phyloP scores from a whole-genome alignment of 1,284 basidiomycete genomes.

The Porphyrellus sp. region DNA sequence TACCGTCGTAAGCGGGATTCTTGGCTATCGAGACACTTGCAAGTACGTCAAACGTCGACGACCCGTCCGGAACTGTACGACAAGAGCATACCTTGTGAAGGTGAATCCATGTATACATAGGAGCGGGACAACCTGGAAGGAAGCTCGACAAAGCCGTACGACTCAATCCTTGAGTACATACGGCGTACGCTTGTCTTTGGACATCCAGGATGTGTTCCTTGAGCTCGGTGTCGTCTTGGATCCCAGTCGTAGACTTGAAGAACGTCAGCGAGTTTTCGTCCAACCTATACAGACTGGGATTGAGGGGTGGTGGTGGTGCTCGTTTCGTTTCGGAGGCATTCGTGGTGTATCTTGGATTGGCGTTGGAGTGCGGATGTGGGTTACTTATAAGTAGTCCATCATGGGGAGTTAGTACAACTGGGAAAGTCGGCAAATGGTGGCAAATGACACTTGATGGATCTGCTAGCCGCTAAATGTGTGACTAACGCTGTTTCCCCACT shows the following conservation, averaged over 20 bases:
- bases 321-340: no score
- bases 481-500: no score
- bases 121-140: constrained; percentile 19
- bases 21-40: not conserved
- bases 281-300: constrained; percentile 18
- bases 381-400: no score
- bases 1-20: no score
- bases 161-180: not conserved
- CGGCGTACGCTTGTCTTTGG: constrained; percentile 31
- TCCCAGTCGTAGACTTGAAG: constrained; percentile 28
- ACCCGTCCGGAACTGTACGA: not conserved
- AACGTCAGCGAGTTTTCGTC: constrained; percentile 18
- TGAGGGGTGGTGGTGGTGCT: constrained; percentile 9
- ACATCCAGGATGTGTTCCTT: constrained; percentile 36
- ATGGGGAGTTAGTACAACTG: no score
- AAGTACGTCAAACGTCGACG: not conserved
- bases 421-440: no score
- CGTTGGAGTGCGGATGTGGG: no score
- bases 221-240: constrained; percentile 34
- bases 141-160: not conserved
- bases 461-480: no score
- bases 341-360: no score
- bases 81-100: constrained; percentile 16
- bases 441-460: no score
- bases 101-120: constrained; percentile 19